Evolutionary conservation across 2,329 filamentous ascomycete genomes (phyloP), one percentile per base, ranked within the genome.

Genomic region (Didymella pomorum): DNA sequence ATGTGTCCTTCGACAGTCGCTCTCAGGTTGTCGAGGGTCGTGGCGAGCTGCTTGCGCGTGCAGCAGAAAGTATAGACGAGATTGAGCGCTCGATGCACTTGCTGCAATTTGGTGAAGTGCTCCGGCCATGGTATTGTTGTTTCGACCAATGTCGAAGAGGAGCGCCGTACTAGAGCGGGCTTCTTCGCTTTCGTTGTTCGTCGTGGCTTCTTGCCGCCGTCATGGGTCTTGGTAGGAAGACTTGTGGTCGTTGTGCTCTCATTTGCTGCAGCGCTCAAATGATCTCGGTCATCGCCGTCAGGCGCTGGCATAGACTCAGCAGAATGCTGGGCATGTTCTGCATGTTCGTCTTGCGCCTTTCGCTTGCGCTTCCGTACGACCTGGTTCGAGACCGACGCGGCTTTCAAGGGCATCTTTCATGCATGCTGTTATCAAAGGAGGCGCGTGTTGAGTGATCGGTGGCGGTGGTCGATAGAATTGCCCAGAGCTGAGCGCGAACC

Each of bases 61-160:
- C 89, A 95, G 79, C 92, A 96, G 73, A 99, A 98, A 0, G 95
- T 98, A 69, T 92, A 97, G 0, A 98, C 92, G 1, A 98, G 80
- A 68, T 97, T 99, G 59, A 99, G 79, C 1, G 95, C 94, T 60
- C 88, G 86, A 74, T 98, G 91, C 0, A 89, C 90, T 73, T 89
- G 88, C 25, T 89, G 87, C 9, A 98, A 83, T 41, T 82, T 81
- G 56, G 86, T 89, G 75, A 98, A 91, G 44, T 84, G 81, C 1
- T 86, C 83, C 0, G 93, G 93, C 93, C 94, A 97, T 41, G 84
- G 83, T 49, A 84, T 80, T 1, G 81, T 73, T 1, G 81, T 77
- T 63, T 85, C 82, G n/a, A 85, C 77, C 0, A 82, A 60, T 8
- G 75, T 80, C 2, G 83, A 85, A 2, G 83, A 84, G 39, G 74